A percentile compares a stretch with the other conserved stretches of the same genome.
Conservation (phyloP, 768 basidiomycete genomes). For the Leucocoprinus leucothites region DNA sequence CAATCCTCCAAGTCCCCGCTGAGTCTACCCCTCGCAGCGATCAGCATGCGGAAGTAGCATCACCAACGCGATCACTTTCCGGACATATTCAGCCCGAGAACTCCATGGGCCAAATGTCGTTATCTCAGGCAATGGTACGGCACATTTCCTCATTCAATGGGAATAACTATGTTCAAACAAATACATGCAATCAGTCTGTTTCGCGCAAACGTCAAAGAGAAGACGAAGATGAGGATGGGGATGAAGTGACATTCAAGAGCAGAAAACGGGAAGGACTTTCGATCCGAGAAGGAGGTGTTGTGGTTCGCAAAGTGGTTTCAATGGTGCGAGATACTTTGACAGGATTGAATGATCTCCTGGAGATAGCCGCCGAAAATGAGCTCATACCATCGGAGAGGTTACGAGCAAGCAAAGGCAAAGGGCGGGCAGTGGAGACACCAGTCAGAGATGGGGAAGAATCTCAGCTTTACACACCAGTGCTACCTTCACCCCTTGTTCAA, state of each 20-base stretch:
- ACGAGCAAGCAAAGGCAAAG: conserved; percentile 1
- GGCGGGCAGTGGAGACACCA: neutral
- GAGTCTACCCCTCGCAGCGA: neutral
- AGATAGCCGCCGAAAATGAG: conserved; percentile 9
- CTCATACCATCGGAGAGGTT: conserved; percentile 6
- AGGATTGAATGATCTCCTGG: conserved; percentile 7
- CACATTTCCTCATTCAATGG: too few species aligned
- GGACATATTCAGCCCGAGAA: too few species aligned
- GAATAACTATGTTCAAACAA: too few species aligned
- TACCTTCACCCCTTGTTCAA: neutral
- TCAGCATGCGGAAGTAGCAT: neutral
- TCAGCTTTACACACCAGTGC: neutral
- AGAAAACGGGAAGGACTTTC: conserved; percentile 7
- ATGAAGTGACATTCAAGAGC: neutral
- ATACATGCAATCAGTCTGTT: neutral
- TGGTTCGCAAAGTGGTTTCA: conserved; percentile 9
- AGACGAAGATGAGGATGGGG: neutral
- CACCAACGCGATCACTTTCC: too few species aligned
- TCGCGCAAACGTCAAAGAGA: conserved; percentile 8
- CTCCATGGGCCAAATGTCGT: too few species aligned
- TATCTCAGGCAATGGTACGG: too few species aligned
- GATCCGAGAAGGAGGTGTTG: conserved; percentile 5
- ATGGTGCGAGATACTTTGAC: conserved; percentile 11
- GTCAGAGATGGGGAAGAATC: neutral
- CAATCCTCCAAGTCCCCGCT: neutral